Evolutionary conservation across 2,329 filamentous ascomycete species (phyloP).

Genomic region (Apiospora kogelbergensis): DNA sequence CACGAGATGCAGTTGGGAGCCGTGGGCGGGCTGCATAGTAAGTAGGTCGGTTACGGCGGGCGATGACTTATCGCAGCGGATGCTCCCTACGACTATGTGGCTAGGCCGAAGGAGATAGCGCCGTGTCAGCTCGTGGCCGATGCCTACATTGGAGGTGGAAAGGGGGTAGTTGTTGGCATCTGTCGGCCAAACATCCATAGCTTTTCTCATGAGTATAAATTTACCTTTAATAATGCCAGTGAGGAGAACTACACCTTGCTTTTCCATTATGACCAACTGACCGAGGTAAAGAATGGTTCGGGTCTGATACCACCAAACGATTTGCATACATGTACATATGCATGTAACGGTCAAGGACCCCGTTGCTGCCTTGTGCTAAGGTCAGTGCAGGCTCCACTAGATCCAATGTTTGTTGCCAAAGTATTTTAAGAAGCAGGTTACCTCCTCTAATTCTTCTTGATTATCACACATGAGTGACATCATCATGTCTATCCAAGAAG

Average conservation of each 20-base stretch:
- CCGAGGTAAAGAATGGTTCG: not conserved
- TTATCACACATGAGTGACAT: too few relatives aligned
- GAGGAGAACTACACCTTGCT: not conserved
- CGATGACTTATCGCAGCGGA: conserved; percentile 30
- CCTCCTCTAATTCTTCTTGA: too few relatives aligned
- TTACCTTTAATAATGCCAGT: not conserved
- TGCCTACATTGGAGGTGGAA: conserved; percentile 21
- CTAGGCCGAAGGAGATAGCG: conserved; percentile 36
- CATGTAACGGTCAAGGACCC: too few relatives aligned
- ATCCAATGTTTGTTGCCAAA: too few relatives aligned
- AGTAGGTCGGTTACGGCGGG: conserved; percentile 26
- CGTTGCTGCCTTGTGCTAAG: too few relatives aligned
- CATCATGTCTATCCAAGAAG: not conserved
- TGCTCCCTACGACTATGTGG: conserved; percentile 39
- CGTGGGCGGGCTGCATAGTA: conserved; percentile 24
- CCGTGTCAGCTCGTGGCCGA: conserved; percentile 31
- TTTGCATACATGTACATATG: too few relatives aligned
- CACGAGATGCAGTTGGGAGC: conserved; percentile 31
- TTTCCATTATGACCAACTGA: not conserved
- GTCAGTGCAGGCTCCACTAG: too few relatives aligned
- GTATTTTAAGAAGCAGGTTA: too few relatives aligned
- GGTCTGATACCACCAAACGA: too few relatives aligned
- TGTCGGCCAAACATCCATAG: not conserved
- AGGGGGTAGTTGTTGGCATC: not conserved
- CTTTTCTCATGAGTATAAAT: not conserved